Evolutionary conservation across 2,329 filamentous ascomycete species (phyloP).

Genomic region (Colletotrichum sp.): DNA sequence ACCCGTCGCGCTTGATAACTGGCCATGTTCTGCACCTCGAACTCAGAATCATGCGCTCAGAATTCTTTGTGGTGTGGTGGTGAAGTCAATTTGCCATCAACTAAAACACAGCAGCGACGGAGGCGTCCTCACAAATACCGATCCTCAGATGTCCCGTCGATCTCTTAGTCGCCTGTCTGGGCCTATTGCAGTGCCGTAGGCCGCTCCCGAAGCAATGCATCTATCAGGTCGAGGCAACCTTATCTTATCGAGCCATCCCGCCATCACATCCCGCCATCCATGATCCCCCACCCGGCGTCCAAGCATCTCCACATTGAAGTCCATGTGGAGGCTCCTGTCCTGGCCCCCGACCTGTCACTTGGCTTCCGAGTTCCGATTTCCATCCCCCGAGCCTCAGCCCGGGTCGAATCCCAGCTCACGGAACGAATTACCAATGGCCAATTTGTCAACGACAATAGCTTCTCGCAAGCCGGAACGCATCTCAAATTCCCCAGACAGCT

Average conservation of each 20-base stretch:
- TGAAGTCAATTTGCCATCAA: neutral
- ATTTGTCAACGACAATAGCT: neutral
- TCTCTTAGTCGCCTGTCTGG: neutral
- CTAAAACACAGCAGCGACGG: neutral
- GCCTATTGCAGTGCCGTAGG: neutral
- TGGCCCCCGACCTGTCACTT: neutral
- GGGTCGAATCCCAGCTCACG: neutral
- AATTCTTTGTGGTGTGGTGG: neutral
- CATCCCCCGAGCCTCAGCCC: neutral
- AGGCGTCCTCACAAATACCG: neutral
- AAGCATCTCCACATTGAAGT: neutral
- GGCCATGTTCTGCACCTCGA: neutral
- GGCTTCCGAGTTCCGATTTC: constrained; percentile 19
- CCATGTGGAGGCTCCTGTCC: neutral
- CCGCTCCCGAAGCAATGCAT: neutral
- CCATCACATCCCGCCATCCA: neutral
- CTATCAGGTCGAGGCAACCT: neutral
- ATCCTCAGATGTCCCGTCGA: neutral
- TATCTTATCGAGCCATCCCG: neutral
- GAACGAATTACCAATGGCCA: neutral
- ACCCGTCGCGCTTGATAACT: neutral
- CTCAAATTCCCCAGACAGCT: neutral
- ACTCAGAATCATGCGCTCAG: neutral
- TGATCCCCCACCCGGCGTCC: neutral
- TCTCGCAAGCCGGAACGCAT: neutral